Percentiles rank a stretch among this genome's conserved stretches.
These are phyloP conservation scores for Eutrema yunnanense DNA, from an alignment of 345 rosid genomes.

Conservation along the genomic window DNA sequence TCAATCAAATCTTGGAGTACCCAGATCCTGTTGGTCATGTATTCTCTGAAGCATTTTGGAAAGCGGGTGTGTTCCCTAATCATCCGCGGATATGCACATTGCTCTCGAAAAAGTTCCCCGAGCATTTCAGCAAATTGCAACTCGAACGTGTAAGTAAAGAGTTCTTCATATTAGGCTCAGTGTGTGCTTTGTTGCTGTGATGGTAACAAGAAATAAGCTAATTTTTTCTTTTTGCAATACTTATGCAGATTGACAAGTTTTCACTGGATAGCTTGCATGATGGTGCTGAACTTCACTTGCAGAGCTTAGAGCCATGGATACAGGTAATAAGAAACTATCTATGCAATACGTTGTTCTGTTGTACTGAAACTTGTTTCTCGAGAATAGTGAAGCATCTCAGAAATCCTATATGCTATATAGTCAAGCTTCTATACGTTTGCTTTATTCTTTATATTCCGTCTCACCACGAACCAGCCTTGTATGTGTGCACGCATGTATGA, in stretches of 20 bases:
- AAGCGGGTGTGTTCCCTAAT: slow-evolving; percentile 84
- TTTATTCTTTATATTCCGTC: background rate
- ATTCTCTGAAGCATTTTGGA: slow-evolving; percentile 90
- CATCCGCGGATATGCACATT: slow-evolving; percentile 77
- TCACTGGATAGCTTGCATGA: slow-evolving; percentile 86
- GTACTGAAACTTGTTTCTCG: background rate
- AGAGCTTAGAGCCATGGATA: slow-evolving; percentile 95
- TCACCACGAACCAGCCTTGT: background rate
- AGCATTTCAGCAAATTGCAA: slow-evolving; percentile 89
- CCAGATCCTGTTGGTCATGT: slow-evolving; percentile 75
- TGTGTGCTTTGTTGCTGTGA: slow-evolving; percentile 6
- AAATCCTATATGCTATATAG: background rate
- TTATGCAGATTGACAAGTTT: slow-evolving; percentile 76
- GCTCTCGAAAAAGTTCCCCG: slow-evolving; percentile 93
- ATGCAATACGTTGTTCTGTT: slow-evolving; percentile 8
- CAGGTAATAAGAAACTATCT: slow-evolving; percentile 40
- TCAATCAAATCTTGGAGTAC: slow-evolving; percentile 86
- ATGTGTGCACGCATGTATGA: background rate
- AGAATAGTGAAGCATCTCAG: background rate
- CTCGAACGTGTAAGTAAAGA: slow-evolving; percentile 79
- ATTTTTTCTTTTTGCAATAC: background rate
- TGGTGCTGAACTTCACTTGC: slow-evolving; percentile 83
- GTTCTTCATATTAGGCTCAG: background rate
- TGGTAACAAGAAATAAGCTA: background rate
- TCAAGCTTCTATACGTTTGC: background rate